Evolutionary conservation across 805 yeast genomes (phyloP), one percentile per base, ranked within the genome.

Genomic region (Ogataea nonfermentans): DNA sequence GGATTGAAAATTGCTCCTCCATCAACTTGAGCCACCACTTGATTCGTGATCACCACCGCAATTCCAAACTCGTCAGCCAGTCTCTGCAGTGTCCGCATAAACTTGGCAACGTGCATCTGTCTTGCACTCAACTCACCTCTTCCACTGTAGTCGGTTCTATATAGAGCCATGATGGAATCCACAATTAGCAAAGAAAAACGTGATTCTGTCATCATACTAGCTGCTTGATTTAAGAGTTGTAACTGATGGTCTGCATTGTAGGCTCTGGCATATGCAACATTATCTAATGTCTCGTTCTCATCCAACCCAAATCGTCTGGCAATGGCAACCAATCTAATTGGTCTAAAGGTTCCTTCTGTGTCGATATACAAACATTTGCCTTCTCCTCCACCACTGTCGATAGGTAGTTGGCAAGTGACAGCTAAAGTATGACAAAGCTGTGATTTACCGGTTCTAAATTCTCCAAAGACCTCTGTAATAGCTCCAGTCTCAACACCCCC

Each of bases 401-500:
- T 78, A 4, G 98, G 98, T 40, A 93, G 70, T 63, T 91, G 99
- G 62, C 98, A 91, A 2, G 97, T 91, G 6, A 93, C 96, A 0
- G 98, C 96, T 40, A 93, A 71, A 2, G 98, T 93, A 61, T 93
- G 99, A 63, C 99, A 93, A 32, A 93, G 67, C 68, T 93, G 99
- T 4, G 97, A 88, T 61, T 93, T 93, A 32, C 99, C 99, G 2
- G 99, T 93, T 68, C 98, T 79, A 62, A 90, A 93, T 63, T 93
- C 99, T 25, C 99, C 99, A 68, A 87, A 93, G 7, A 91, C 76
- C 65, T 93, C 99, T 1, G 99, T 93, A 49, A 93, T 84, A 2
- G 96, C 85, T 2, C 99, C 99, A 0, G 99, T 93, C 62, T 93
- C 99, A 36, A 93, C 76, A 29, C 99, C 99, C 38, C 99, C 99